These are phyloP conservation scores for Yamadazyma buinensis DNA, from an alignment of 1,139 yeast genomes.

Conservation along the genomic window DNA sequence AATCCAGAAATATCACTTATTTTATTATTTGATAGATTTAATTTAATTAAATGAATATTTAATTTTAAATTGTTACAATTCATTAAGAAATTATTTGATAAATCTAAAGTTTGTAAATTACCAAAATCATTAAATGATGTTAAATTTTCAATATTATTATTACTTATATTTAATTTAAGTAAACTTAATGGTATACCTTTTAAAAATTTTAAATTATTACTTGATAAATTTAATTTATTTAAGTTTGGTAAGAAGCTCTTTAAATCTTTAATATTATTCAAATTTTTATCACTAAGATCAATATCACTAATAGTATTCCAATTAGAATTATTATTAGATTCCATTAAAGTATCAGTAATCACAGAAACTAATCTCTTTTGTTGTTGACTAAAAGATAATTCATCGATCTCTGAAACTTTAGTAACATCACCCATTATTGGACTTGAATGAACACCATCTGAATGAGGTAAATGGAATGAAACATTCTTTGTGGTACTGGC, in stretches of 20 bases:
- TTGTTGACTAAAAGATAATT: conserved; percentile 49
- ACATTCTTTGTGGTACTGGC: conserved; percentile 31
- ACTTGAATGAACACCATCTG: conserved; percentile 18
- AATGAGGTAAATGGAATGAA: conserved; percentile 38
- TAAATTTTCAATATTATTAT: conserved; percentile 38
- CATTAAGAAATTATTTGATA: conserved; percentile 35
- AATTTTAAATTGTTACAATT: conserved; percentile 27
- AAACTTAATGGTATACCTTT: conserved; percentile 45
- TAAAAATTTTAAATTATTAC: conserved; percentile 40
- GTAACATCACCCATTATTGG: conserved; percentile 30
- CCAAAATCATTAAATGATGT: conserved; percentile 38
- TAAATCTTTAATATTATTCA: conserved; percentile 43
- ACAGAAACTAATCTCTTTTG: conserved; percentile 42
- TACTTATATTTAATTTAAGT: conserved; percentile 33
- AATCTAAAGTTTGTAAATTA: conserved; percentile 43
- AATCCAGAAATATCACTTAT: conserved; percentile 36
- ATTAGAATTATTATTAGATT: conserved; percentile 20
- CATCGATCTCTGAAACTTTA: conserved; percentile 38
- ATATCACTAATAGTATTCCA: conserved; percentile 45
- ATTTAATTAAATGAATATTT: conserved; percentile 36
- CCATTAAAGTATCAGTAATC: conserved; percentile 42
- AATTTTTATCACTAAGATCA: conserved; percentile 25
- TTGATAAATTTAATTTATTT: conserved; percentile 33
- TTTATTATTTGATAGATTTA: conserved; percentile 31
- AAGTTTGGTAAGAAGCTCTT: conserved; percentile 43